A percentile compares a stretch with the other conserved stretches of the same genome.
Conservation (phyloP, 75 land plant genomes). For the Selaginella tamariscina region DNA sequence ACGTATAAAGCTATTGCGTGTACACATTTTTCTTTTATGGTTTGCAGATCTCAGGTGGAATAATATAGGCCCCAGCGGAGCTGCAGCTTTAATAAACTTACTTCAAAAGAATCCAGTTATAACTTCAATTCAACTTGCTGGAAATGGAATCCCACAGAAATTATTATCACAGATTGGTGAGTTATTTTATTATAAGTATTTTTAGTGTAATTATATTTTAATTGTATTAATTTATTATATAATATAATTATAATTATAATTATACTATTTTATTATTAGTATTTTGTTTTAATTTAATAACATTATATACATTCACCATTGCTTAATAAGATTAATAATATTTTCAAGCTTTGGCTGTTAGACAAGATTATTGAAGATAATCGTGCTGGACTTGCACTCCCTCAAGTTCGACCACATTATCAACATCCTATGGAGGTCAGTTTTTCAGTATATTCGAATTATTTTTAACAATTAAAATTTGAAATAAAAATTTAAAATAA, state of each 20-base stretch:
- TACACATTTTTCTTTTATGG: not conserved
- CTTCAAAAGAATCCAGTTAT: constrained; percentile 26
- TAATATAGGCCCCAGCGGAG: constrained; percentile 30
- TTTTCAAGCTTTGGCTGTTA: not conserved
- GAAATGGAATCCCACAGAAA: constrained; percentile 26
- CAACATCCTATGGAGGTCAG: not conserved
- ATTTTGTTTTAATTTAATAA: not conserved
- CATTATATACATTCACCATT: too few relatives aligned
- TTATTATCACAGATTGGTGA: constrained; percentile 24
- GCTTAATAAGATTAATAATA: too few relatives aligned
- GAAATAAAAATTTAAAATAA: too few relatives aligned
- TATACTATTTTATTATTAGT: not conserved
- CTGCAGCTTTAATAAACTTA: constrained; percentile 25
- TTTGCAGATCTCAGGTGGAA: constrained; percentile 33
- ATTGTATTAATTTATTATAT: too few relatives aligned
- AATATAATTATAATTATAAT: too few relatives aligned
- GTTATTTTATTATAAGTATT: too few relatives aligned
- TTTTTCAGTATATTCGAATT: not conserved
- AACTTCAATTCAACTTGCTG: constrained; percentile 23
- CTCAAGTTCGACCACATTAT: not conserved
- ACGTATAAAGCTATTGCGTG: not conserved
- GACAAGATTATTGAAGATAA: not conserved
- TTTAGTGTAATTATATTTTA: too few relatives aligned
- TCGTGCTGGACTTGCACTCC: not conserved
- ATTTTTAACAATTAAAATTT: too few relatives aligned